Evolutionary conservation across 148 eudicot genomes (phyloP), one percentile per base, ranked within the genome.

Genomic region (Fagopyrum esculentum): DNA sequence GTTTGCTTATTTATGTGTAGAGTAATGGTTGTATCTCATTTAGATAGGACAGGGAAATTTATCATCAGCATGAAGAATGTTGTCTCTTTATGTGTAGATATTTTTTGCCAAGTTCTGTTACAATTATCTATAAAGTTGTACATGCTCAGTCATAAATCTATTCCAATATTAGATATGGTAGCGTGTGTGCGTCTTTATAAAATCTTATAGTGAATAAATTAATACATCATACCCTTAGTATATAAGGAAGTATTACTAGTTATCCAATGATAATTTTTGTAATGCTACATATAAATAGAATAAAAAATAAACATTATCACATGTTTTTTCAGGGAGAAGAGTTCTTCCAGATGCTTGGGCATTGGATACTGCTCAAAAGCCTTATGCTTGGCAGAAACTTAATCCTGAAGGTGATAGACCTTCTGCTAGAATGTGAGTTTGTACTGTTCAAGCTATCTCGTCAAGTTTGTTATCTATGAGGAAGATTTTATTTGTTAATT

Each of bases 331-430:
- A 92, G 98, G 98, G 71, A 89, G 90, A 83, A 90, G 97, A 82
- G 97, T 86, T 80, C 81, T 92, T 60, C 86, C 97, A 72, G 98
- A 92, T 86, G 91, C 92, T 72, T 95, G 97, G 97, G 96, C 84
- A 75, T 86, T 95, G 85, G 97, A 95, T 80, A 95, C 98, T 78
- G 96, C 98, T 82, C 93, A 90, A 74, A 95, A 95, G 81, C 97
- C 97, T 60, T 95, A 95, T 82, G 90, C 79, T 45, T 92, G 98
- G 98, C 86, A 86, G 83, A 85, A 80, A 87, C 89, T 95, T 76
- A 89, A 84, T 80, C 96, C 98, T 54, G 97, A 90, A 78, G 98
- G 98, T 79, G 97, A 92, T 82, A 92, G 85, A 85, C 98, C 98
- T 75, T 92, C 93, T 76, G 98, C 97, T 77, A 87, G 98, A 89